Evolutionary conservation across 2,329 filamentous ascomycete species (phyloP).

Genomic region (Cladosporium sp.): DNA sequence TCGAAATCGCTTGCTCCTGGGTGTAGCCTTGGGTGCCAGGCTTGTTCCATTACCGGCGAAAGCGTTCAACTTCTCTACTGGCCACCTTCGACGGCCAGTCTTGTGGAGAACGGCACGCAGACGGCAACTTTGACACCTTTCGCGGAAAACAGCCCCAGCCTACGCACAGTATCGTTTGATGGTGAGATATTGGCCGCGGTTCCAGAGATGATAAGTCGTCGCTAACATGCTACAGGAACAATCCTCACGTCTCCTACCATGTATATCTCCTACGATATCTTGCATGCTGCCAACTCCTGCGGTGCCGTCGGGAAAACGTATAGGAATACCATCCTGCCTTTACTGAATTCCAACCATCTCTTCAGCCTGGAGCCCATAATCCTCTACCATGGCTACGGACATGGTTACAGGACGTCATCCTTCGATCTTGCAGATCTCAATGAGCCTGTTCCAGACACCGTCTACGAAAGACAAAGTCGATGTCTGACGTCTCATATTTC

Average conservation of each 20-base stretch:
- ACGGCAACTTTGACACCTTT: constrained; percentile 7
- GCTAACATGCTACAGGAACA: not conserved
- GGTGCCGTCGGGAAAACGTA: constrained; percentile 3
- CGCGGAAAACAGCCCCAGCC: not conserved
- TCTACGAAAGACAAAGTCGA: not conserved
- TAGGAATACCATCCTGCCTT: not conserved
- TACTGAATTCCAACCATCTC: constrained; percentile 1
- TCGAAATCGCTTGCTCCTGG: constrained; percentile 14
- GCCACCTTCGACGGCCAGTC: constrained; percentile 16
- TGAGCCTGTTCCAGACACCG: not conserved
- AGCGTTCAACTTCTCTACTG: constrained; percentile 19
- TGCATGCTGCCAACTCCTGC: not conserved
- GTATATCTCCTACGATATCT: constrained; percentile 2
- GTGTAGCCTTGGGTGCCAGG: constrained; percentile 18
- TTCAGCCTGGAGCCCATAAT: constrained; percentile 1
- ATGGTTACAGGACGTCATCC: not conserved
- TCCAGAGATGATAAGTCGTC: not conserved
- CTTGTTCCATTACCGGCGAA: constrained; percentile 18
- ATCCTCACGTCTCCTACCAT: constrained; percentile 4
- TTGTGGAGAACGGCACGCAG: constrained; percentile 11
- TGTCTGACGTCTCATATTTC: not conserved
- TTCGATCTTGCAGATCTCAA: constrained; percentile 2
- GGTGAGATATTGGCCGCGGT: not conserved
- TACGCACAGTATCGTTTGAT: constrained; percentile 6
- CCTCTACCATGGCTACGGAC: not conserved